Evolutionary conservation across 1,284 basidiomycete species (phyloP).

Genomic region (Xerocomus nothofagi): DNA sequence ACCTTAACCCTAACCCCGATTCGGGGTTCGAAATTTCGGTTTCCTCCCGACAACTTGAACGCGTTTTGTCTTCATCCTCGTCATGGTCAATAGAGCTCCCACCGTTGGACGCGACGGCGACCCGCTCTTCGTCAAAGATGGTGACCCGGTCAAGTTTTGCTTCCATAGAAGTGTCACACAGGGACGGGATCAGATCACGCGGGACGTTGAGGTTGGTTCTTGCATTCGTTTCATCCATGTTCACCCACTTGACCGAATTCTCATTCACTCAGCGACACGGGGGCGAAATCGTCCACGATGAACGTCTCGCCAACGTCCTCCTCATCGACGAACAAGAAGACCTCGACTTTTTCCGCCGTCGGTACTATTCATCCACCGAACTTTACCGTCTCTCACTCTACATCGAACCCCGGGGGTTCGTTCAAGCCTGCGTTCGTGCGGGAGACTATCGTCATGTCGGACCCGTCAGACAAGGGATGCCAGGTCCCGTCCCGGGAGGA

Average conservation of each 20-base stretch:
- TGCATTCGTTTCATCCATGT: too few relatives aligned
- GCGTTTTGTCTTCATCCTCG: background rate
- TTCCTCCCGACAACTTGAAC: background rate
- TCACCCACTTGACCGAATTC: too few relatives aligned
- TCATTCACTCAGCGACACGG: constrained; percentile 19
- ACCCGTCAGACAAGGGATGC: constrained; percentile 23
- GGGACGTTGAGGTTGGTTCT: constrained; percentile 20
- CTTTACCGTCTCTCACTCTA: constrained; percentile 18
- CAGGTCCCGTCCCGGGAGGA: constrained; percentile 15
- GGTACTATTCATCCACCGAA: constrained; percentile 27
- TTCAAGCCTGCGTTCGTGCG: constrained; percentile 20
- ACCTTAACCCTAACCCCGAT: constrained; percentile 31
- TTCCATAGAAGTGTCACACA: constrained; percentile 31
- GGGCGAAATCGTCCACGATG: constrained; percentile 18
- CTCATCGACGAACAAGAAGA: constrained; percentile 33
- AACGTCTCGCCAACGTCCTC: constrained; percentile 27
- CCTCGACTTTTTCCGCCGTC: constrained; percentile 21
- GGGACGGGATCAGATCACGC: constrained; percentile 20
- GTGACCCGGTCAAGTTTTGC: constrained; percentile 25
- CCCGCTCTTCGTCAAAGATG: constrained; percentile 27
- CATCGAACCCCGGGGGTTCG: constrained; percentile 28
- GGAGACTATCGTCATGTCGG: constrained; percentile 15
- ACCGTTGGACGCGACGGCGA: constrained; percentile 2
- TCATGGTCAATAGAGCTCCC: constrained; percentile 9
- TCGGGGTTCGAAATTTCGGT: constrained; percentile 31